Base-by-base conservation (phyloP, 2,329 filamentous ascomycete genomes). In the Boeremia exigua region DNA sequence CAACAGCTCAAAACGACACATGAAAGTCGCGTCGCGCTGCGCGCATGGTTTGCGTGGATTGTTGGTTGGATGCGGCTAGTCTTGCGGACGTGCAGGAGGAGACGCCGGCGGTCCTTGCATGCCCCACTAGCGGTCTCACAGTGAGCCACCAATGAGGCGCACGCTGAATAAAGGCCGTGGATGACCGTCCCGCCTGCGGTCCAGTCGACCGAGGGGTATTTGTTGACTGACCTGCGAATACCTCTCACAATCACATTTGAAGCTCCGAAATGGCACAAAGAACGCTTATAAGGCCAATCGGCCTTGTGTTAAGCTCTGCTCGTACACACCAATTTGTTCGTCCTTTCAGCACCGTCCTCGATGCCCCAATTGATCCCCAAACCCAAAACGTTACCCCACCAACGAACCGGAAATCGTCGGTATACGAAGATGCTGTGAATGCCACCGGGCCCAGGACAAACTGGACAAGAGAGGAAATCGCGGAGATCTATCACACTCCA, bases 391-490 rank as follows among this genome's bases (percentile, higher is more conserved):
- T 59, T 38, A 60, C 61, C 51, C 58, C 61, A 6, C 50, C 62
- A 11, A 32, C 54, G 25, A 34, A 36, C 8, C 55, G 54, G 30
- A 40, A 47, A 55, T 45, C 54, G 15, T 65, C 63, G 28, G 65
- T 70, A 15, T 74, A 74, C 48, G 56, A 72, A 25, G 60, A 72
- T 62, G 89, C 90, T 8, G 80, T 89, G 19, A 79, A 82, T 39
- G 86, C 88, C 19, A 82, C 77, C 1, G 77, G 72, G 6, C 84
- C 90, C 11, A 82, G 91, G 45, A 88, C 87, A 68, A 84, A 88
- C 74, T 96, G 92, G 92, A 91, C 90, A 6, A 86, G 84, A 62
- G 87, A 93, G 61, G 89, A 96, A 77, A 92, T 96, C 59, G 80
- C 88, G 9, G 85, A 89, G 61, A 88, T 96, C 65, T 96, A 95